Conservation (phyloP, 2,329 filamentous ascomycete genomes). For the Madurella mycetomatis region DNA sequence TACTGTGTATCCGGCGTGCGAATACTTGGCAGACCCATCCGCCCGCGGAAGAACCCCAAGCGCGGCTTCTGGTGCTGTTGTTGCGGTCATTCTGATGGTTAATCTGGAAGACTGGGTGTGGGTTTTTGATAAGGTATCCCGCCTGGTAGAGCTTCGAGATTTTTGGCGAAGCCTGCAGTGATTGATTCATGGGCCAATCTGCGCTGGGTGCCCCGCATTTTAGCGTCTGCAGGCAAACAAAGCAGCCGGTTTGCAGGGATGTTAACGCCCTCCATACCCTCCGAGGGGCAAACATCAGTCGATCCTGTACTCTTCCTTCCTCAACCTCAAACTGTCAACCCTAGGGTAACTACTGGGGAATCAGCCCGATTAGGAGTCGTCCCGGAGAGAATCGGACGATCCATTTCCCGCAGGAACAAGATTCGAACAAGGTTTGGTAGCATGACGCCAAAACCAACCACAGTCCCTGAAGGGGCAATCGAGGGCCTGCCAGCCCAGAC, state of each 20-base stretch:
- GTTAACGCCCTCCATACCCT: too few relatives aligned
- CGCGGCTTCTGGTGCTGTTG: constrained; percentile 46
- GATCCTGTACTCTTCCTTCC: constrained; percentile 5
- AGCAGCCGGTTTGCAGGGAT: constrained; percentile 13
- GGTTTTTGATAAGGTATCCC: neutral
- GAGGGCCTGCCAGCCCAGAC: neutral
- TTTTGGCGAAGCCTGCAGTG: constrained; percentile 19
- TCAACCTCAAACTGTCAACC: constrained; percentile 2
- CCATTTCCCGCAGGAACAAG: neutral
- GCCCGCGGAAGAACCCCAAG: constrained; percentile 62
- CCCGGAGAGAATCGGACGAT: neutral
- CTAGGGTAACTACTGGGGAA: neutral
- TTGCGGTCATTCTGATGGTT: constrained; percentile 39
- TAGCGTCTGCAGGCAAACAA: constrained; percentile 13
- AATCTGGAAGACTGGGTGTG: neutral
- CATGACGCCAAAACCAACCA: constrained; percentile 10
- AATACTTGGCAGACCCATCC: constrained; percentile 76
- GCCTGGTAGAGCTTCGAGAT: constrained; percentile 11
- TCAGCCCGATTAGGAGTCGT: neutral
- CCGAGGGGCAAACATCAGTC: constrained; percentile 8
- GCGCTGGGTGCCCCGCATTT: constrained; percentile 22
- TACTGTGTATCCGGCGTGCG: constrained; percentile 71
- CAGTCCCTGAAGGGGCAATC: neutral
- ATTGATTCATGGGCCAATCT: constrained; percentile 16
- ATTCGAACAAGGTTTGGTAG: neutral